These are phyloP conservation scores for Fusarium nelsonii DNA, from an alignment of 2,329 filamentous ascomycete species.

Conservation along the genomic window DNA sequence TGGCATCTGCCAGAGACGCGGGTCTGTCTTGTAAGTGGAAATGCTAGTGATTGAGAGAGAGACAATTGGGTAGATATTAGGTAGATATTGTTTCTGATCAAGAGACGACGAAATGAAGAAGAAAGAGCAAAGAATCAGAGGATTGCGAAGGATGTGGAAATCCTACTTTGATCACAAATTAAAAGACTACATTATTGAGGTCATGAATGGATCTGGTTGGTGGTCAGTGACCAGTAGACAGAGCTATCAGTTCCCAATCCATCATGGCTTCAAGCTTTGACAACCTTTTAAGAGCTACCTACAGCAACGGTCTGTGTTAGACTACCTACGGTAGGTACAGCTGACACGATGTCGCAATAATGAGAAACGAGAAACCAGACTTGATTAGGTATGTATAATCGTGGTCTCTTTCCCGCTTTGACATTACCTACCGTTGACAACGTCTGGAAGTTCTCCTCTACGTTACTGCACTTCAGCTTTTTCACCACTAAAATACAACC, in stretches of 20 bases:
- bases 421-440: not conserved
- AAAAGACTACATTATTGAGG: not conserved
- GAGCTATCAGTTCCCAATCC: slow-evolving; percentile 25
- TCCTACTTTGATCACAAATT: not conserved
- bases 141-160: not conserved
- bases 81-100: not conserved
- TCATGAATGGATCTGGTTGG: slow-evolving; percentile 5
- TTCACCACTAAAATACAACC: slow-evolving; percentile 2
- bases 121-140: not conserved
- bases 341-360: not conserved
- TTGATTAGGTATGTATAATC: not conserved
- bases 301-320: slow-evolving; percentile 4
- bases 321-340: not conserved
- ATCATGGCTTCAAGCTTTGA: slow-evolving; percentile 30
- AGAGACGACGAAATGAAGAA: not conserved
- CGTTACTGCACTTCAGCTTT: slow-evolving; percentile 1
- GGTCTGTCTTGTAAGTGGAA: slow-evolving; percentile 25
- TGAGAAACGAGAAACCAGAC: not conserved
- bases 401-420: not conserved
- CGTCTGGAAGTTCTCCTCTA: not conserved
- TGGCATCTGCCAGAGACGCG: slow-evolving; percentile 29
- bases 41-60: not conserved
- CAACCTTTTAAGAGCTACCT: slow-evolving; percentile 16
- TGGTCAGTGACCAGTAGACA: slow-evolving; percentile 6
- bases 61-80: not conserved